These are phyloP conservation scores for Xylaria bambusicola DNA, from an alignment of 495 filamentous ascomycete species.

Conservation along the genomic window DNA sequence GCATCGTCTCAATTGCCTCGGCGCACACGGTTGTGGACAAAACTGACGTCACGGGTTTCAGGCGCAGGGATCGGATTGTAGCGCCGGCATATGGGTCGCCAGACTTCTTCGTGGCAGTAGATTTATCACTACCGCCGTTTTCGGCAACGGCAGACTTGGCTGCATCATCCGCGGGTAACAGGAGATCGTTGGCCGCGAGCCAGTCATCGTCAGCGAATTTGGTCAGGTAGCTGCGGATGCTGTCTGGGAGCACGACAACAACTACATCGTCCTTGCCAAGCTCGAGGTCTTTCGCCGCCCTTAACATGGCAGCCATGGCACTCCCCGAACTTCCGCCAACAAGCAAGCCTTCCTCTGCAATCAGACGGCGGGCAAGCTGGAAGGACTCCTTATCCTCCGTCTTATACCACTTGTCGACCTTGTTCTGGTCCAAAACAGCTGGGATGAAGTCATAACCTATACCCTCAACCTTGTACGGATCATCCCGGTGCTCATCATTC, in stretches of 20 bases:
- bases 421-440: slow-evolving; percentile 78
- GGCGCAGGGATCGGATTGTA: slow-evolving; percentile 75
- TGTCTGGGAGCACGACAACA: slow-evolving; percentile 90
- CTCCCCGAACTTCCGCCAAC: slow-evolving; percentile 95
- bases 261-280: slow-evolving; percentile 78
- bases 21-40: slow-evolving; percentile 66
- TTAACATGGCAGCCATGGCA: slow-evolving; percentile 82
- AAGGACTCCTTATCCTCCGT: slow-evolving; percentile 93
- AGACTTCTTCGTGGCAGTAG: slow-evolving; percentile 39
- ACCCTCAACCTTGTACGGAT: slow-evolving; percentile 95
- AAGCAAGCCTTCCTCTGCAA: slow-evolving; percentile 91
- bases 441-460: slow-evolving; percentile 99
- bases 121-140: slow-evolving; percentile 41
- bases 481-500: slow-evolving; percentile 77
- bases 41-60: slow-evolving; percentile 91
- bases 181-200: slow-evolving; percentile 91
- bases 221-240: slow-evolving; percentile 95
- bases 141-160: slow-evolving; percentile 43
- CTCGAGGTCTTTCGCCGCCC: slow-evolving; percentile 72
- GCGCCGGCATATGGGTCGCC: slow-evolving; percentile 66
- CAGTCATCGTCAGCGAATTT: slow-evolving; percentile 99
- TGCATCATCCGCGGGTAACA: slow-evolving; percentile 49
- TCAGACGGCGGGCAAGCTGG: slow-evolving; percentile 80
- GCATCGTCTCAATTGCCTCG: slow-evolving; percentile 93
- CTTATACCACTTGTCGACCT: slow-evolving; percentile 97